phyloP scores from a whole-genome alignment of 139 green algal genomes.

The Zygnema circumcarinatum region DNA sequence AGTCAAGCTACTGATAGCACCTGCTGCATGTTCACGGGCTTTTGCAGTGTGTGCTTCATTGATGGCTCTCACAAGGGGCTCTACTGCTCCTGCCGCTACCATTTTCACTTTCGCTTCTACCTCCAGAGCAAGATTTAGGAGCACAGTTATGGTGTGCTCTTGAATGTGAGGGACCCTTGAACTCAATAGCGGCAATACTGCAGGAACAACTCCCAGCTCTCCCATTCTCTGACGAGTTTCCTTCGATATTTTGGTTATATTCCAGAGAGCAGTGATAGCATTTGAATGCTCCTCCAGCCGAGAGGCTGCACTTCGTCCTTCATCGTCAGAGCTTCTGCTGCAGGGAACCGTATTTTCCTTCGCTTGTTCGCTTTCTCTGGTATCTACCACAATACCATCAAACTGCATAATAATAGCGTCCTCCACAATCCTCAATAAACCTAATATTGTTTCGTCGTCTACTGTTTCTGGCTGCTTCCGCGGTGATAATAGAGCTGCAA shows the following conservation, averaged over 20 bases:
- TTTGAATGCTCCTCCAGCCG: neutral
- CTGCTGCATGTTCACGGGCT: constrained; percentile 20
- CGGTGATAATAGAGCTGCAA: too few relatives aligned
- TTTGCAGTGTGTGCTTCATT: neutral
- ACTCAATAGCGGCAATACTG: neutral
- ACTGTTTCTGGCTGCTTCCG: too few relatives aligned
- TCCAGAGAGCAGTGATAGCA: neutral
- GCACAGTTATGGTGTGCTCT: constrained; percentile 8
- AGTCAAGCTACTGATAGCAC: neutral
- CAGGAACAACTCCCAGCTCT: neutral
- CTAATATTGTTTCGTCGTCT: too few relatives aligned
- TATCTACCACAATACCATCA: too few relatives aligned
- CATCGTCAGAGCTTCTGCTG: too few relatives aligned
- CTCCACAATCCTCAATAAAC: too few relatives aligned
- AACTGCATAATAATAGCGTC: too few relatives aligned
- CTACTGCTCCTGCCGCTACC: constrained; percentile 27
- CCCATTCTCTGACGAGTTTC: neutral
- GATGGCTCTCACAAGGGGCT: neutral
- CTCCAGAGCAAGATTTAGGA: constrained; percentile 38
- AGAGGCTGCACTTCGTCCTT: too few relatives aligned
- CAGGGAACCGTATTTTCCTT: too few relatives aligned
- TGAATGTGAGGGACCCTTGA: neutral
- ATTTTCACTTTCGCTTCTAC: constrained; percentile 18
- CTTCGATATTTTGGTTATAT: constrained; percentile 1
- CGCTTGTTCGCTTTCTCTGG: too few relatives aligned